phyloP scores from a whole-genome alignment of 129 eudicot species.

The Lonicera japonica region DNA sequence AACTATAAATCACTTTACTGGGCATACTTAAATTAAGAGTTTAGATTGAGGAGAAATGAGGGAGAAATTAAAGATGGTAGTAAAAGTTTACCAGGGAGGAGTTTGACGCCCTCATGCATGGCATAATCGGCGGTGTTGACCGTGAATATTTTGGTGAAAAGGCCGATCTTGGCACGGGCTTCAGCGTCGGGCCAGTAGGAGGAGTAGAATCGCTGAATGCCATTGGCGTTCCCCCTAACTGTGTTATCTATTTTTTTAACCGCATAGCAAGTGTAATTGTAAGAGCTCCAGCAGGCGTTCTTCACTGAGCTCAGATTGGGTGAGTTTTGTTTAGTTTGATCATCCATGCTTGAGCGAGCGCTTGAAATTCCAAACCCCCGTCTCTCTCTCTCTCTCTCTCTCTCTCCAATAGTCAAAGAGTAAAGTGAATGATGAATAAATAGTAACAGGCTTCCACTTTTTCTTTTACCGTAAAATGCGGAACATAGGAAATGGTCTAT shows the following conservation, averaged over 20 bases:
- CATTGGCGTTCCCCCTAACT: conserved; percentile 17
- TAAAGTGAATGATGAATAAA: too few species aligned
- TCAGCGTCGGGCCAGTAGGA: conserved; percentile 16
- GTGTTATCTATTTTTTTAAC: conserved; percentile 4
- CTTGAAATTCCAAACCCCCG: conserved; percentile 27
- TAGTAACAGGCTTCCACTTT: too few species aligned
- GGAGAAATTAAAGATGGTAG: too few species aligned
- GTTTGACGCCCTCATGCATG: conserved; percentile 19
- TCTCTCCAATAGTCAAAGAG: neutral
- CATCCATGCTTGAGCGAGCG: conserved; percentile 17
- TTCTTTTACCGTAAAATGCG: too few species aligned
- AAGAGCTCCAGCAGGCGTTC: conserved; percentile 14
- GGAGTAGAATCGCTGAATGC: neutral
- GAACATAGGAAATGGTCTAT: too few species aligned
- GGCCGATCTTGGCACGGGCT: conserved; percentile 12
- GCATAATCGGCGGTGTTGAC: conserved; percentile 22
- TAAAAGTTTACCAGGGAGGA: conserved; percentile 13
- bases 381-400: neutral
- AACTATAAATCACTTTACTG: neutral
- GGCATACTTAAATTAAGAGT: too few species aligned
- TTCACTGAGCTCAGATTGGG: conserved; percentile 12
- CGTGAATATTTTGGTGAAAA: conserved; percentile 11
- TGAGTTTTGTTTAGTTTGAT: conserved; percentile 13
- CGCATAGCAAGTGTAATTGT: conserved; percentile 4
- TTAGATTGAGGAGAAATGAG: neutral